Base-by-base conservation (phyloP, 768 basidiomycete genomes). In the Boletus reticulatus region DNA sequence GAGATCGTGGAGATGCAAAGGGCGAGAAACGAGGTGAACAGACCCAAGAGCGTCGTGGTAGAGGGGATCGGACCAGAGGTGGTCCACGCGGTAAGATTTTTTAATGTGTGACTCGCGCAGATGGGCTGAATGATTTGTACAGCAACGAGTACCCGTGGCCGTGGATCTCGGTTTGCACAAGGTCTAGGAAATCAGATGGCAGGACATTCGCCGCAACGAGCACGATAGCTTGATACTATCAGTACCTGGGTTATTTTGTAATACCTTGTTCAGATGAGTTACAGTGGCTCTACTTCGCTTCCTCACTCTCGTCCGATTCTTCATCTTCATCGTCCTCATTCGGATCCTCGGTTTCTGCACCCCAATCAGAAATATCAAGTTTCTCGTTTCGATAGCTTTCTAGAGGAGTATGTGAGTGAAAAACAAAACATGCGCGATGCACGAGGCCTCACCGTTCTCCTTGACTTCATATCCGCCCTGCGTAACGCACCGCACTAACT, bases 111-210 rank as follows among this genome's bases (percentile, higher is more conserved):
- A 20, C 38, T 56, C 32, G 29, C 32, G 38, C 53, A 41, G 20
- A 50, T 19, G 29, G 14, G 44, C n/a, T 53, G 36, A 58, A 34
- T 43, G 32, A 37, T 14, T 20, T 14, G 7, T 41, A 17, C 36
- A 51, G 16, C 36, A 51, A 22, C 59, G 86, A 84, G 85, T 43
- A 76, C 81, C 27, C 79, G 84, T 51, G 91, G 89, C 46, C 80
- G 92, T 56, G 88, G 92, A 22, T 80, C 82, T 29, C 82, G 90
- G n/a, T 92, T 92, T 66, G 81, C 88, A 19, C 89, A 92, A 72
- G 90, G 90, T 20, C 77, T 92, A 39, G 90, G 90, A 24, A 88
- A 88, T 65, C 87, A 88, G 65, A 89, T 90, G 88, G 76, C 83
- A 43, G 74, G 72, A 51, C 60, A 68, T 16, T 54, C 19, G 17